Evolutionary conservation across 2,329 filamentous ascomycete species (phyloP).

Genomic region (Fusarium stilboides): DNA sequence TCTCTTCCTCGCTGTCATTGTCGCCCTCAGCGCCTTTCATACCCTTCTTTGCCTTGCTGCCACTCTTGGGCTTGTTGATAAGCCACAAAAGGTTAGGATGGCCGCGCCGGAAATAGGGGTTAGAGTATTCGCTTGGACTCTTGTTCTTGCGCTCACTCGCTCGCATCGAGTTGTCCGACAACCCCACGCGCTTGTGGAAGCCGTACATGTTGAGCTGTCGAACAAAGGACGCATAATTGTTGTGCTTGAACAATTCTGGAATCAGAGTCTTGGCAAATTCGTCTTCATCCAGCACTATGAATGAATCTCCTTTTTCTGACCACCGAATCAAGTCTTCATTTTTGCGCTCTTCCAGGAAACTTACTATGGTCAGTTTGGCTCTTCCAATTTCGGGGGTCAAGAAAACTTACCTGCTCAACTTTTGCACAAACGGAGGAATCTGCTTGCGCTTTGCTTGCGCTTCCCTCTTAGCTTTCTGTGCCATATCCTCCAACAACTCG

Average conservation of each 20-base stretch:
- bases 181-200: slow-evolving; percentile 94
- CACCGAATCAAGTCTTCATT: slow-evolving; percentile 96
- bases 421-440: slow-evolving; percentile 98
- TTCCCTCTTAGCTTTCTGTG: slow-evolving; percentile 86
- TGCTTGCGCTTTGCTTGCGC: slow-evolving; percentile 92
- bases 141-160: slow-evolving; percentile 98
- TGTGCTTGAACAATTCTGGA: slow-evolving; percentile 98
- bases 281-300: slow-evolving; percentile 96
- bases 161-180: slow-evolving; percentile 98
- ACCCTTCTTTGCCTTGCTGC: slow-evolving; percentile 71
- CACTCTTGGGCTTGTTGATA: slow-evolving; percentile 93
- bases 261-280: slow-evolving; percentile 98
- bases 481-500: slow-evolving; percentile 84
- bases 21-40: slow-evolving; percentile 77
- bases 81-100: slow-evolving; percentile 95
- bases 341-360: slow-evolving; percentile 92
- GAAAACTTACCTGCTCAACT: slow-evolving; percentile 86
- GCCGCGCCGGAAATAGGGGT: slow-evolving; percentile 94
- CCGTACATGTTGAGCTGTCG: slow-evolving; percentile 97
- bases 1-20: slow-evolving; percentile 76
- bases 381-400: neutral
- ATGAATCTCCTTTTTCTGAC: slow-evolving; percentile 97
- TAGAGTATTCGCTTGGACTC: slow-evolving; percentile 97
- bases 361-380: slow-evolving; percentile 58
- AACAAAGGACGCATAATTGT: slow-evolving; percentile 97